Evolutionary conservation across 2,329 filamentous ascomycete genomes (phyloP), one percentile per base, ranked within the genome.

Genomic region (Monilinia vaccinii-corymbosi): DNA sequence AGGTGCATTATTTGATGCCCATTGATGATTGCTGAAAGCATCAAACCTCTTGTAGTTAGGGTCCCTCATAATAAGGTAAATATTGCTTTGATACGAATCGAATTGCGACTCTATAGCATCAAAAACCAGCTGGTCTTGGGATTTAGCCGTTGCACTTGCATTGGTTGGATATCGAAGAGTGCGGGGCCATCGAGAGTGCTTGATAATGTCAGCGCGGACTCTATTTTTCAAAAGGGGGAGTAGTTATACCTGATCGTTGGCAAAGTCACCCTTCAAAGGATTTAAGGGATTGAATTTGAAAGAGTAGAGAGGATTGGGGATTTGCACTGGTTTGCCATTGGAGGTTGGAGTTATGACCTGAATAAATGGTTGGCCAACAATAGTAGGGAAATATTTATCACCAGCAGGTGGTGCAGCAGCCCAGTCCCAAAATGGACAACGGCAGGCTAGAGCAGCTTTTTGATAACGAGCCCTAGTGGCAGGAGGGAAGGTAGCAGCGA

Each of bases 21-120:
- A 85, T 1, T 79, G 81, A 68, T 89, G 84, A 68, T 86, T 91
- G 68, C 85, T 85, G 69, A 91, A 89, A 23, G 81, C 76, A 23
- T 82, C 82, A 69, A 85, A 89, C 64, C 88, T 81, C 52, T 80
- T 77, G 70, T 88, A 89, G 61, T 81, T 83, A 9, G 85, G 67
- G 51, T 67, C 67, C n/a, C 60, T 68, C 58, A 68, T 61, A 9
- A 69, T 57, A 16, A 68, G 61, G 32, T 67, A 65, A 13, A 68
- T 53, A 42, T 66, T 66, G 11, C 61, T 62, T 40, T 68, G 65
- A 21, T 66, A 58, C 25, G 62, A 56, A 28, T 62, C 56, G 18
- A 67, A 67, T 60, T 68, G 64, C 13, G 65, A 63, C 23, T 49
- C 47, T 60, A 68, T 63, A 9, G 66, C 63, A 25, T 63, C 58